Evolutionary conservation across 352 stramenopile species (phyloP).

Genomic region (Nothophytophthora sp.): DNA sequence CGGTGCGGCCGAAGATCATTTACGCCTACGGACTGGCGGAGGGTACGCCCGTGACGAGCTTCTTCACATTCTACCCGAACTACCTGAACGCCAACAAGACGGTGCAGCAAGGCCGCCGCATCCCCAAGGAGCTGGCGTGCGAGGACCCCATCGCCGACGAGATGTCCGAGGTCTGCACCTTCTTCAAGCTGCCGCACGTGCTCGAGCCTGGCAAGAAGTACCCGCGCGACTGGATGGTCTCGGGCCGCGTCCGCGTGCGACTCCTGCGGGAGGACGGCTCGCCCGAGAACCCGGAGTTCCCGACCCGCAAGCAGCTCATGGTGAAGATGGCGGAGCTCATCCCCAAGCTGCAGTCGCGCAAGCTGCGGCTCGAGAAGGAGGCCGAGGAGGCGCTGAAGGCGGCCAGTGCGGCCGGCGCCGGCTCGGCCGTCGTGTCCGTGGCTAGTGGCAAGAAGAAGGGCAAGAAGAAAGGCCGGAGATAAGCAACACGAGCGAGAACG

Average conservation of each 20-base stretch:
- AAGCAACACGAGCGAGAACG: too few species aligned
- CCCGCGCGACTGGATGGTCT: conserved; percentile 71
- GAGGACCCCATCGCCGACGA: conserved; percentile 74
- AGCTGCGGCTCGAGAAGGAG: conserved; percentile 74
- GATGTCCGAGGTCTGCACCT: conserved; percentile 86
- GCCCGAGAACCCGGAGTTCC: conserved; percentile 69
- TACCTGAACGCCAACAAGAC: conserved; percentile 88
- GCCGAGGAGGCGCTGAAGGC: conserved; percentile 58
- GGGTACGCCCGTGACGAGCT: conserved; percentile 50
- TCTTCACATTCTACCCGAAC: conserved; percentile 86
- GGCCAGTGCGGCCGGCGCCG: conserved; percentile 29
- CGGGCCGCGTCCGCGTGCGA: conserved; percentile 74
- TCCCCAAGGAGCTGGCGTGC: conserved; percentile 64
- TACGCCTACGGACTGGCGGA: conserved; percentile 69
- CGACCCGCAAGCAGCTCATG: conserved; percentile 77
- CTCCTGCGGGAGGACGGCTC: conserved; percentile 61
- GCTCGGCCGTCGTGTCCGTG: conserved; percentile 19
- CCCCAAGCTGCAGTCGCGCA: conserved; percentile 82
- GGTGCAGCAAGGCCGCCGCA: conserved; percentile 76
- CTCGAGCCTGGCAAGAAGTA: conserved; percentile 86
- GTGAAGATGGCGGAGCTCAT: conserved; percentile 89
- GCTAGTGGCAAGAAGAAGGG: conserved; percentile 81
- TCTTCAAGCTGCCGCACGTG: conserved; percentile 78
- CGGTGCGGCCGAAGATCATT: conserved; percentile 61
- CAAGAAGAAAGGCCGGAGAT: conserved; percentile 89